Conservation (phyloP, 768 basidiomycete species). For the Lentinula detonsa region DNA sequence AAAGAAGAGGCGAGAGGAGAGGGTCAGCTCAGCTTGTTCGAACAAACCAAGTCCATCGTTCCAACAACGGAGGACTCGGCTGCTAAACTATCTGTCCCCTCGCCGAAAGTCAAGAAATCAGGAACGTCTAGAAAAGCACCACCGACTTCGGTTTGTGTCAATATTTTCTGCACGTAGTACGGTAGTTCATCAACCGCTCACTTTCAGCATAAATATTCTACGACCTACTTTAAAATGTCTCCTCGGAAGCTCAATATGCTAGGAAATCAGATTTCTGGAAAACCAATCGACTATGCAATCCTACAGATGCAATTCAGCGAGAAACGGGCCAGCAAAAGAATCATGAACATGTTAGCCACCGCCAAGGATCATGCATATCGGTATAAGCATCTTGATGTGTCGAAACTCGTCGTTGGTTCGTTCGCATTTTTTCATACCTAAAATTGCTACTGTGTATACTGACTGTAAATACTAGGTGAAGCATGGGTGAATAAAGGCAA, state of each 20-base stretch:
- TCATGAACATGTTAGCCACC: conserved; percentile 84
- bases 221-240: conserved; percentile 89
- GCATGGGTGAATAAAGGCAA: conserved; percentile 92
- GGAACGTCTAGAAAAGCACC: neutral
- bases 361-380: conserved; percentile 81
- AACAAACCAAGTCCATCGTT: conserved; percentile 17
- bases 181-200: neutral
- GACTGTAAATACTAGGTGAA: conserved; percentile 52
- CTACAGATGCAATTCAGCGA: conserved; percentile 96
- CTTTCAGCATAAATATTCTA: conserved; percentile 85
- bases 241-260: conserved; percentile 90
- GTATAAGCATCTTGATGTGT: conserved; percentile 68
- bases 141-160: neutral
- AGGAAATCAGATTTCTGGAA: conserved; percentile 79
- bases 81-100: neutral
- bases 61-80: conserved; percentile 9
- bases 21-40: conserved; percentile 47
- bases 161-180: neutral
- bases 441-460: neutral
- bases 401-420: conserved; percentile 79
- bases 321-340: conserved; percentile 80
- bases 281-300: conserved; percentile 93
- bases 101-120: neutral
- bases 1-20: conserved; percentile 38
- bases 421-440: neutral